Base-by-base conservation (phyloP, 352 stramenopile genomes). In the Phytophthora multivora region DNA sequence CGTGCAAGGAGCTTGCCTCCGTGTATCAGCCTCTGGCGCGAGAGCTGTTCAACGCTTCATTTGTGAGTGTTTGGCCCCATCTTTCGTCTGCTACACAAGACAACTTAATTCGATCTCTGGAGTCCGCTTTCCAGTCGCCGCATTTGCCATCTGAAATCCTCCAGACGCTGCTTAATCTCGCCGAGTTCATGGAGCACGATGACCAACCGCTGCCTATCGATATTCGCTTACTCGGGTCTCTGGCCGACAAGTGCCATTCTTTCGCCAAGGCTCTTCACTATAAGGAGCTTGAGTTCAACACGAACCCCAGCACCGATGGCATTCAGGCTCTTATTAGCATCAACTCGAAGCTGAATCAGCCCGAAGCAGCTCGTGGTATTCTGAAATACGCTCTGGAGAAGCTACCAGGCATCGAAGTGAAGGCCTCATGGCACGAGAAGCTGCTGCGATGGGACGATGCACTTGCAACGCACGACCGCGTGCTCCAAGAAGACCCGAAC, bases 151-250 rank as follows among this genome's bases (percentile, higher is more conserved):
- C 97, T 15, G 97, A 99, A 73, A 99, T 99, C 33, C 64, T 99
- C 9, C 96, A 99, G 71, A 95, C 92, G 28, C 80, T 99, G 28
- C 73, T 99, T 11, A 99, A 99, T 67, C 80, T 99, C 13, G 97
- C 96, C 5, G 98, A 99, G 83, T 99, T 99, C 53, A 99, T 99
- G 96, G 98, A 99, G 76, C 96, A 99, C 58, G 96, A 99, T 61
- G 96, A 98, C 53, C 88, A 98, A 70, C 84, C 86, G 13, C 73
- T 99, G 36, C 97, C 97, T 12, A 99, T 99, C 61, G 96, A 99
- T 66, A 99, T 99, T 66, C 88, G 92, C 1, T 76, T 98, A 18
- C 83, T 99, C 4, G 97, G 97, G 5, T 95, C 98, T 51, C 80
- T 99, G 15, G 97, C 97, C 5, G 83, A 99, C 56, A 98, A 98